Conservation (phyloP, 2,329 filamentous ascomycete species). For the Gyromitra esculenta region DNA sequence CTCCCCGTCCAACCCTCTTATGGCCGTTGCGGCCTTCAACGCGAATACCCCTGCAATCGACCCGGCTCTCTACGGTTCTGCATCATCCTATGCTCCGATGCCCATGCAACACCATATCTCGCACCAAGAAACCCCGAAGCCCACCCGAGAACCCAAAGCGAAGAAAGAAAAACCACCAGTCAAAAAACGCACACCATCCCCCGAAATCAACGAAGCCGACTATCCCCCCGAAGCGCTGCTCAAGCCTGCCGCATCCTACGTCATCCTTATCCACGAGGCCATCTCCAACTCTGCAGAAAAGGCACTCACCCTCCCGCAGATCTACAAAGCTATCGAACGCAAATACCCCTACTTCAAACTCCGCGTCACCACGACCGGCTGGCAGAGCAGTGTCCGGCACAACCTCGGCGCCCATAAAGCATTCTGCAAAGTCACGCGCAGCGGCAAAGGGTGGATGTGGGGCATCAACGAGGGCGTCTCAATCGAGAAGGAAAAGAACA, state of each 20-base stretch:
- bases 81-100: slow-evolving; percentile 5
- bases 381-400: slow-evolving; percentile 72
- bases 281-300: slow-evolving; percentile 65
- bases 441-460: slow-evolving; percentile 70
- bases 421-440: slow-evolving; percentile 67
- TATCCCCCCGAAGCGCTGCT: slow-evolving; percentile 74
- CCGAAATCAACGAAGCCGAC: slow-evolving; percentile 64
- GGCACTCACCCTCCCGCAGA: slow-evolving; percentile 69
- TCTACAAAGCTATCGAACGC: slow-evolving; percentile 69
- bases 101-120: slow-evolving; percentile 8
- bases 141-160: slow-evolving; percentile 57
- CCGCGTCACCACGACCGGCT: slow-evolving; percentile 66
- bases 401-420: slow-evolving; percentile 69
- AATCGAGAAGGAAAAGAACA: slow-evolving; percentile 69
- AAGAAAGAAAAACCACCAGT: slow-evolving; percentile 60
- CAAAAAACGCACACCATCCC: slow-evolving; percentile 66
- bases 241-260: slow-evolving; percentile 70
- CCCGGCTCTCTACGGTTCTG: slow-evolving; percentile 27
- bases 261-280: slow-evolving; percentile 68
- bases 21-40: slow-evolving; percentile 45
- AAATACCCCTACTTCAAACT: slow-evolving; percentile 70
- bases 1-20: slow-evolving; percentile 40
- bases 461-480: slow-evolving; percentile 66
- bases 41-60: slow-evolving; percentile 39
- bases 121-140: slow-evolving; percentile 1